Evolutionary conservation across 177 flowering plant species (phyloP).

Genomic region (Vitis hybrid): DNA sequence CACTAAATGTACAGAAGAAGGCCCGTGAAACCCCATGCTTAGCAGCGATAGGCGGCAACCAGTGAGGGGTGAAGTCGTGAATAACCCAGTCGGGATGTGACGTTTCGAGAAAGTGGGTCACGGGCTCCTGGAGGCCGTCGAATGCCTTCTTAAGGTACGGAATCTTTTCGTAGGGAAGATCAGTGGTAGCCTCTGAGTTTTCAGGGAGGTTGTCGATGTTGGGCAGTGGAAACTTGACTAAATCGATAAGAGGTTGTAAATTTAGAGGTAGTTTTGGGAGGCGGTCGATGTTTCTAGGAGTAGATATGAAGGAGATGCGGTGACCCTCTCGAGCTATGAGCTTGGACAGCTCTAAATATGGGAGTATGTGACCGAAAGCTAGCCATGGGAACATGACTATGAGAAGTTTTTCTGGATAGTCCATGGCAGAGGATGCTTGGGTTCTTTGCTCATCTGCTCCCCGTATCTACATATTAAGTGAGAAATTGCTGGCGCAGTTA

Average conservation of each 20-base stretch:
- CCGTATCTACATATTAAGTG: too few species aligned
- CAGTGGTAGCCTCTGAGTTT: conserved; percentile 22
- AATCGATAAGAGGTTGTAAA: background rate
- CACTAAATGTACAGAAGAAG: background rate
- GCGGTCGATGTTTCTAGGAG: too few species aligned
- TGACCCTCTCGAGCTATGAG: conserved; percentile 19
- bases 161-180: background rate
- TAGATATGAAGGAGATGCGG: conserved; percentile 3
- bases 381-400: conserved; percentile 4
- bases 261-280: background rate
- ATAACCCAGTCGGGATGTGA: conserved; percentile 1
- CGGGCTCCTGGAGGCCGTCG: conserved; percentile 5
- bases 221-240: conserved; percentile 13
- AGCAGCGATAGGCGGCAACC: background rate
- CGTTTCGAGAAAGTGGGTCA: background rate
- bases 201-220: conserved; percentile 1
- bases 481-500: too few species aligned
- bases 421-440: background rate
- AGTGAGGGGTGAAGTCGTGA: background rate
- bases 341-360: conserved; percentile 12
- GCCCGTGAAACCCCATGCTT: background rate
- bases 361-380: too few species aligned
- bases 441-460: too few species aligned
- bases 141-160: conserved; percentile 8
- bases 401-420: conserved; percentile 4